Evolutionary conservation across 2,329 filamentous ascomycete genomes (phyloP).

Genomic region (Paecilomyces formosus): DNA sequence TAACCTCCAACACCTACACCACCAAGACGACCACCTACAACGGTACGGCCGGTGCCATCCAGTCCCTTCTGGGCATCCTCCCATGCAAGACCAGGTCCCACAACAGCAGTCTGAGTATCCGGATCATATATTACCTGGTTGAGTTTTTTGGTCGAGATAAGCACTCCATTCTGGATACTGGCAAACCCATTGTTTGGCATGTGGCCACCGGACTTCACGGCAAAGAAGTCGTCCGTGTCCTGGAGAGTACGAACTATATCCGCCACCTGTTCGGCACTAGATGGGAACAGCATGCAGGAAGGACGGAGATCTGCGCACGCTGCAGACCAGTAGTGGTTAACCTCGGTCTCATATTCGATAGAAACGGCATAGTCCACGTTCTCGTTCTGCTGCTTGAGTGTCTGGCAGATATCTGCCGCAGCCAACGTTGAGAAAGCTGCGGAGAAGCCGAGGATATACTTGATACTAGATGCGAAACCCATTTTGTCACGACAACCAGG

Average conservation of each 20-base stretch:
- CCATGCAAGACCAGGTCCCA: slow-evolving; percentile 30
- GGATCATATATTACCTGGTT: slow-evolving; percentile 27
- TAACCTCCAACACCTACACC: slow-evolving; percentile 43
- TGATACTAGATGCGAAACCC: neutral
- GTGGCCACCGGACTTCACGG: slow-evolving; percentile 46
- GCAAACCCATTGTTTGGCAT: slow-evolving; percentile 41
- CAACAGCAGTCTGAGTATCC: slow-evolving; percentile 30
- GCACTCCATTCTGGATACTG: slow-evolving; percentile 36
- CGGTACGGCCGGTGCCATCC: slow-evolving; percentile 21
- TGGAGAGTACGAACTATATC: slow-evolving; percentile 45
- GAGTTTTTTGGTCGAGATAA: slow-evolving; percentile 40
- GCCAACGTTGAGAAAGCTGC: slow-evolving; percentile 14
- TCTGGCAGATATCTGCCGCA: slow-evolving; percentile 31
- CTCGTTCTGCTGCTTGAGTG: slow-evolving; percentile 27
- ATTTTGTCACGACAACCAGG: neutral
- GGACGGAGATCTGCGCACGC: slow-evolving; percentile 36
- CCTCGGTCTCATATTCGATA: slow-evolving; percentile 28
- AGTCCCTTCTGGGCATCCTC: slow-evolving; percentile 25
- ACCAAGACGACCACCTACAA: slow-evolving; percentile 41
- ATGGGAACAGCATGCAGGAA: slow-evolving; percentile 42
- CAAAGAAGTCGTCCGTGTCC: slow-evolving; percentile 44
- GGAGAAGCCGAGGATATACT: neutral
- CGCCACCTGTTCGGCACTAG: slow-evolving; percentile 45
- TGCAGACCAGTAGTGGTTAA: slow-evolving; percentile 42
- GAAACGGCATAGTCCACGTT: slow-evolving; percentile 24